Percentiles rank a stretch among this genome's conserved stretches.
These are phyloP conservation scores for Tricholoma sp. DNA, from an alignment of 768 basidiomycete species.

Conservation along the genomic window DNA sequence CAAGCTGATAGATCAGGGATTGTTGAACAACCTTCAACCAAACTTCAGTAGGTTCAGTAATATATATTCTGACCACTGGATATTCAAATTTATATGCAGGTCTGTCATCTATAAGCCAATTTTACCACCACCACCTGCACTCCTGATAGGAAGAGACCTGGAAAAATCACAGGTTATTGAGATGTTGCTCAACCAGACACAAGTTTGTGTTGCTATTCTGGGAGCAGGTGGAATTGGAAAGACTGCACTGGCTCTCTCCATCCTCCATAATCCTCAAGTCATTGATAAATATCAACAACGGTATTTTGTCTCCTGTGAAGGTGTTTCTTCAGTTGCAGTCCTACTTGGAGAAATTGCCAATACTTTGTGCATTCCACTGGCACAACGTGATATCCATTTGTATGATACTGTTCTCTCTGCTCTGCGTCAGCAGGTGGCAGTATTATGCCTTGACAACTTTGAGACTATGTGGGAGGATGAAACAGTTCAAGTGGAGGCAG, in stretches of 20 bases:
- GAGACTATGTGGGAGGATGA: constrained; percentile 5
- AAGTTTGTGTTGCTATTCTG: neutral
- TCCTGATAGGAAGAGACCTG: constrained; percentile 2
- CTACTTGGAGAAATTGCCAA: constrained; percentile 2
- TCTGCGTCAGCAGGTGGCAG: neutral
- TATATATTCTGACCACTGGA: too few species aligned
- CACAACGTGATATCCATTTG: neutral
- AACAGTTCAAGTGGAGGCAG: neutral
- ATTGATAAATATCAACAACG: neutral
- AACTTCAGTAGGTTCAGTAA: neutral
- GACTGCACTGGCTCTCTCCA: constrained; percentile 2
- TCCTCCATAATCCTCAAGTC: neutral
- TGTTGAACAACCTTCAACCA: neutral
- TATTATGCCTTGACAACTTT: constrained; percentile 6
- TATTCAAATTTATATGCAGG: too few species aligned
- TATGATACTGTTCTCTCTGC: neutral
- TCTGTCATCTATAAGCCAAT: constrained; percentile 1
- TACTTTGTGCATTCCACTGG: neutral
- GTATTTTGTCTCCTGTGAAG: constrained; percentile 9
- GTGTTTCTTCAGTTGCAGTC: neutral
- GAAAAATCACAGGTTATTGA: neutral
- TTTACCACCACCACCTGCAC: constrained; percentile 2
- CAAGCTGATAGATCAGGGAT: too few species aligned
- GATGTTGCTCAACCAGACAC: neutral
- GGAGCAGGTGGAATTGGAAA: constrained; percentile 5